Base-by-base conservation (phyloP, 169 alveolate species). In the Plasmodium sp. region DNA sequence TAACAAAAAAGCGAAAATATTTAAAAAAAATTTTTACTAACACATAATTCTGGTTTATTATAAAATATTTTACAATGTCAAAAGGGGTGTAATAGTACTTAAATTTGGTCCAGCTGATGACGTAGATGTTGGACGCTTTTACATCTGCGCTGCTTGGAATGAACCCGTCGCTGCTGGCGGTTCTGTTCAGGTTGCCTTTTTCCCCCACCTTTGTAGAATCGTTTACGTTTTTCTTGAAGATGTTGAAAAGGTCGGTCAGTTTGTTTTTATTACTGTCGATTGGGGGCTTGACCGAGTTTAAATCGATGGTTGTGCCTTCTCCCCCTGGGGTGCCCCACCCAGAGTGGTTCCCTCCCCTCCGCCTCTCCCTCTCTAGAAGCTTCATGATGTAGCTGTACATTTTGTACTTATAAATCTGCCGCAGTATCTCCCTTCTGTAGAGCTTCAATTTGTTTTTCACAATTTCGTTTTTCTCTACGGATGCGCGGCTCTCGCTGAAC, bases 81-180 rank as follows among this genome's bases (percentile, higher is more conserved):
- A 90, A 80, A 22, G 94, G 94, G 1, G 94, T 36, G 43, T 90
- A 90, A 48, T 41, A 36, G 82, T 90, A 90, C 83, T 90, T 90
- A 90, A 90, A 90, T 67, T 90, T 90, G 1, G 94, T 90, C 94
- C 94, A 90, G 39, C 83, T 90, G 1, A 90, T 14, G 4, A 90
- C 62, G 36, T 80, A 90, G 3, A 90, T 58, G 54, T 90, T 80
- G 33, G 91, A 39, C 10, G 18, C 5, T 31, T 79, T 18, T 9
- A 22, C n/a, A 9, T 79, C 54, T 33, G 48, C 5, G n/a, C 16
- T 71, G 16, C 16, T 22, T 84, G 31, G 9, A 16, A 3, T 58
- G 72, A 41, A 27, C 36, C 18, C 27, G 1, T 73, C 56, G 48
- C 39, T 41, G 77, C 39, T 62, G 16, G 62, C 6, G 9, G 18